These are phyloP conservation scores for Pseudocercospora fuligena DNA, from an alignment of 2,329 filamentous ascomycete genomes.

Conservation along the genomic window DNA sequence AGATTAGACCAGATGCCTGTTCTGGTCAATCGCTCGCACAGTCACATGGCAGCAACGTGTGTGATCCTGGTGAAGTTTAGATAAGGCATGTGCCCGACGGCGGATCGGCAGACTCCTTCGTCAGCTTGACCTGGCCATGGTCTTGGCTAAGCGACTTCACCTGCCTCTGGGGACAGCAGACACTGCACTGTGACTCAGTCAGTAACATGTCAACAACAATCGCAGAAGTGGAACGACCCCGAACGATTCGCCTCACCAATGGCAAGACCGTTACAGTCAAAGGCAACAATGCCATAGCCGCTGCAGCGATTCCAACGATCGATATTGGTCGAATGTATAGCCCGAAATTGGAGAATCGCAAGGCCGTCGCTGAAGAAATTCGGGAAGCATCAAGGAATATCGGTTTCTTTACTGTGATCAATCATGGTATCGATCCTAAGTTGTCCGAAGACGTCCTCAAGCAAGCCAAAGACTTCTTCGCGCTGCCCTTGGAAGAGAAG, in stretches of 20 bases:
- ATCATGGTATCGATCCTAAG: slow-evolving; percentile 6
- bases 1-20: neutral
- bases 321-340: neutral
- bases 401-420: slow-evolving; percentile 26
- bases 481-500: slow-evolving; percentile 1
- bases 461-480: slow-evolving; percentile 10
- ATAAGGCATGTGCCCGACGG: slow-evolving; percentile 1
- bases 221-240: neutral
- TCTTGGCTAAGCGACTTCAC: neutral
- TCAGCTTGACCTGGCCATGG: neutral
- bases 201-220: neutral
- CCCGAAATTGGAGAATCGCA: neutral
- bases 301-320: slow-evolving; percentile 1
- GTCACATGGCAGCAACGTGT: neutral
- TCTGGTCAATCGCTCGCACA: neutral
- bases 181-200: neutral
- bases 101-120: neutral
- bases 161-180: neutral
- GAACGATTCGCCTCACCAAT: slow-evolving; percentile 6
- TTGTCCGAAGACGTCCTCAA: slow-evolving; percentile 12
- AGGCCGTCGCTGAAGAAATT: slow-evolving; percentile 9
- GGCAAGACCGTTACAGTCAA: neutral
- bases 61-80: neutral
- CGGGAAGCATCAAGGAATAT: slow-evolving; percentile 16
- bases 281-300: neutral